A percentile compares a stretch with the other conserved stretches of the same genome.
phyloP scores from a whole-genome alignment of 176 grass and related monocot species.

The bread wheat (Triticum aestivum) region IWGSC_CS_RefSeq_v2.1 NC_057807.1:709754732-709755231 shows the following conservation, averaged over 20 bases:
- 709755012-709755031: neutral
- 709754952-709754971: slow-evolving; percentile 7
- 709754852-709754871: slow-evolving; percentile 86
- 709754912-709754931: neutral
- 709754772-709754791: neutral
- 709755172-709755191: neutral
- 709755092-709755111: neutral
- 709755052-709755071: neutral
- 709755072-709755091: neutral
- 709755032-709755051: neutral
- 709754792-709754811: slow-evolving; percentile 24
- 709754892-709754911: slow-evolving; percentile 96
- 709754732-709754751: slow-evolving; percentile 11
- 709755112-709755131: neutral
- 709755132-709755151: neutral
- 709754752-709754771: neutral
- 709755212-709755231: neutral
- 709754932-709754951: neutral
- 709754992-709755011: neutral
- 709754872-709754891: slow-evolving; percentile 84
- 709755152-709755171: neutral
- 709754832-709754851: slow-evolving; percentile 82
- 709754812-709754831: slow-evolving; percentile 90
- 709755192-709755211: neutral
- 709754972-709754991: neutral